Evolutionary conservation across 441 rosid species (phyloP).

Genomic region (Brassica balearica): DNA sequence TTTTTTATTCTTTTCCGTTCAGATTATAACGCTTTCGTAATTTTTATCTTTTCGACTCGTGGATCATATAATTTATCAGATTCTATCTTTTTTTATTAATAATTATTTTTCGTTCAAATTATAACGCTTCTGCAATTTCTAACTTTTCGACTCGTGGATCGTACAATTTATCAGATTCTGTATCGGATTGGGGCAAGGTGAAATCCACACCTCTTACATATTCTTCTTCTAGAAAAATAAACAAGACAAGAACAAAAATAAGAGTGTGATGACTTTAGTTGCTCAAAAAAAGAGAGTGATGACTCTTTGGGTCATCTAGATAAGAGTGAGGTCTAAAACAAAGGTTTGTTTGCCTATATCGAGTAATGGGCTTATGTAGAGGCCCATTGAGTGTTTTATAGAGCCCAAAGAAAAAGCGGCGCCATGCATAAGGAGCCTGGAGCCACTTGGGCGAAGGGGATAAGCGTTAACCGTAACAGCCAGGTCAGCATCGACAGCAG

Average conservation of each 20-base stretch:
- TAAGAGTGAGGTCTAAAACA: not conserved
- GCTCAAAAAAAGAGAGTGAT: not conserved
- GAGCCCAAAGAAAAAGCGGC: constrained; percentile 20
- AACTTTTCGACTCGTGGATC: not conserved
- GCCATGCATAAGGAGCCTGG: not conserved
- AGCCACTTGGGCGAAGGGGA: constrained; percentile 23
- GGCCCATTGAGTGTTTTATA: not conserved
- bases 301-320: not conserved
- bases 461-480: constrained; percentile 37
- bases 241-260: not conserved
- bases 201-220: not conserved
- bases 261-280: not conserved
- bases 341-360: not conserved
- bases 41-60: not conserved
- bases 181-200: not conserved
- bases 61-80: not conserved
- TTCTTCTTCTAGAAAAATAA: not conserved
- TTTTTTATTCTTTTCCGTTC: not conserved
- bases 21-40: not conserved
- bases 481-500: constrained; percentile 39
- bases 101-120: not conserved
- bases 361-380: not conserved
- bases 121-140: not conserved
- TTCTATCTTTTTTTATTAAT: not conserved
- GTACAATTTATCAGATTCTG: not conserved